Evolutionary conservation across 2,329 filamentous ascomycete species (phyloP).

Genomic region (Ophiocordyceps sinensis): DNA sequence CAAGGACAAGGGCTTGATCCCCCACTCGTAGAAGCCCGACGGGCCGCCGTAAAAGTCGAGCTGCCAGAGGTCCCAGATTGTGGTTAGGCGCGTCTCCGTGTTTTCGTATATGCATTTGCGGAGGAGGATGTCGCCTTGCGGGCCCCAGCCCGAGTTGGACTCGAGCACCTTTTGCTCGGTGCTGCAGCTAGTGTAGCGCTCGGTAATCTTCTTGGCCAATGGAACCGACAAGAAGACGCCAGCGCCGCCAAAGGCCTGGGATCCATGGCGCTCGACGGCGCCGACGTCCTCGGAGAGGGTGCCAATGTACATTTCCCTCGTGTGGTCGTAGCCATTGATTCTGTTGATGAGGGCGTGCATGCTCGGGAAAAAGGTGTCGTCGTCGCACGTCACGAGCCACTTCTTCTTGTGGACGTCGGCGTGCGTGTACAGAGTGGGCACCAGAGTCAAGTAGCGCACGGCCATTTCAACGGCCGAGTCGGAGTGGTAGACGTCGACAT

Average conservation of each 20-base stretch:
- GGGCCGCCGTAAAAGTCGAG: constrained; percentile 46
- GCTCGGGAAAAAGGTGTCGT: constrained; percentile 51
- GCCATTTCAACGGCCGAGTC: constrained; percentile 39
- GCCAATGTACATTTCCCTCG: constrained; percentile 41
- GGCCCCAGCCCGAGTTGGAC: constrained; percentile 42
- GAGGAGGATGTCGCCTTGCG: constrained; percentile 46
- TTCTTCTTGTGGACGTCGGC: constrained; percentile 31
- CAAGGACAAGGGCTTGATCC: constrained; percentile 43
- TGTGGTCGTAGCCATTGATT: constrained; percentile 36
- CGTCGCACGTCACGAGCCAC: constrained; percentile 49
- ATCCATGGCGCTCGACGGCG: constrained; percentile 44
- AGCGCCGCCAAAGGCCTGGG: constrained; percentile 49
- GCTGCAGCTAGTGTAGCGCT: constrained; percentile 30
- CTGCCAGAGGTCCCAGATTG: constrained; percentile 44
- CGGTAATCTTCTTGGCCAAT: constrained; percentile 28
- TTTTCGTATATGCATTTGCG: constrained; percentile 51
- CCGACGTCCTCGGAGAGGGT: constrained; percentile 47
- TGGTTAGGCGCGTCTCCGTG: constrained; percentile 41
- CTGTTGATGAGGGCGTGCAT: constrained; percentile 38
- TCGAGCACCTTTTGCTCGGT: constrained; percentile 36
- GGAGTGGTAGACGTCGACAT: constrained; percentile 41
- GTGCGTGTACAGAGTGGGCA: constrained; percentile 39
- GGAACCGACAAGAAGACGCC: constrained; percentile 46
- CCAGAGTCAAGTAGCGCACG: constrained; percentile 40
- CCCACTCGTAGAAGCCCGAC: constrained; percentile 49